These are phyloP conservation scores for Novymonas esmeraldas DNA, from an alignment of 208 protist genomes.

Conservation along the genomic window DNA sequence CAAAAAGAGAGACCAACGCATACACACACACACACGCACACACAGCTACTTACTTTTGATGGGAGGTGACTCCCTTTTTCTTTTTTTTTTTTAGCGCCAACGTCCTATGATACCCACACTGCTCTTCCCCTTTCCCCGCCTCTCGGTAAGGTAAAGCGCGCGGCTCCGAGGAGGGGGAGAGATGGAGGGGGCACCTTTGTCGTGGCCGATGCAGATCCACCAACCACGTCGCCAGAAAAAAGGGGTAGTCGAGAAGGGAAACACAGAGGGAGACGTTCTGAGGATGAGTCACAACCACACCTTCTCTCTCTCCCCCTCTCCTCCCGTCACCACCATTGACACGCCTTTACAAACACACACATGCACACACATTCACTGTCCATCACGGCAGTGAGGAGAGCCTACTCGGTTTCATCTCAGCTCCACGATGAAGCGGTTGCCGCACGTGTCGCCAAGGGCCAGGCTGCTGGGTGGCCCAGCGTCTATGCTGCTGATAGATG, in stretches of 20 bases:
- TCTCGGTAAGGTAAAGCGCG: too few species aligned
- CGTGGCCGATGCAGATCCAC: too few species aligned
- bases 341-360: neutral
- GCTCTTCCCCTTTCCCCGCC: too few species aligned
- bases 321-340: too few species aligned
- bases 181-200: too few species aligned
- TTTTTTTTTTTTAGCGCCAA: neutral
- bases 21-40: neutral
- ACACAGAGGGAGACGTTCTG: too few species aligned
- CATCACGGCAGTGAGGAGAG: neutral
- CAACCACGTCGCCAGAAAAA: too few species aligned
- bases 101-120: too few species aligned
- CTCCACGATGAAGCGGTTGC: conserved; percentile 28
- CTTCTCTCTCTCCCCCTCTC: too few species aligned
- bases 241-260: too few species aligned
- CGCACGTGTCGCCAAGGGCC: conserved; percentile 28
- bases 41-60: neutral
- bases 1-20: neutral
- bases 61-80: neutral
- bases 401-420: neutral
- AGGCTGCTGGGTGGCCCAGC: conserved; percentile 1
- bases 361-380: neutral
- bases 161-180: too few species aligned
- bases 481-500: conserved; percentile 15
- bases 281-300: too few species aligned